These are phyloP conservation scores for Viola odorata DNA, from an alignment of 345 rosid species.

Conservation along the genomic window DNA sequence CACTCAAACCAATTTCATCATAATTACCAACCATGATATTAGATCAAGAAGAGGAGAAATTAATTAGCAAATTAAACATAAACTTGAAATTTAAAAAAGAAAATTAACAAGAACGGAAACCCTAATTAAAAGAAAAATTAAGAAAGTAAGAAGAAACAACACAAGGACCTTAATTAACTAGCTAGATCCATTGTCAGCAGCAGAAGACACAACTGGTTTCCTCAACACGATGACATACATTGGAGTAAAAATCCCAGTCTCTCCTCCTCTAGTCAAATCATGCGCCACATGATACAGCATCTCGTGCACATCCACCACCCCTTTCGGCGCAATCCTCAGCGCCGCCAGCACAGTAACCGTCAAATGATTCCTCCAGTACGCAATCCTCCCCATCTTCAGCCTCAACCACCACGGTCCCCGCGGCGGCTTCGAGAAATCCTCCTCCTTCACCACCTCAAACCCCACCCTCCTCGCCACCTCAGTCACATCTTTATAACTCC, in stretches of 20 bases:
- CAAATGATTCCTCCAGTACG: constrained; percentile 95
- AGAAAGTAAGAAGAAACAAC: constrained; percentile 7
- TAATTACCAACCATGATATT: too few species aligned
- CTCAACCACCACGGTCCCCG: constrained; percentile 83
- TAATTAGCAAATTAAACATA: constrained; percentile 8
- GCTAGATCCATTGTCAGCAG: not conserved
- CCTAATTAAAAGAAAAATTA: not conserved
- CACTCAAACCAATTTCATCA: too few species aligned
- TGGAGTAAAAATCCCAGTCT: constrained; percentile 80
- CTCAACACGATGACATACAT: constrained; percentile 95
- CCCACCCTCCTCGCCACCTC: constrained; percentile 66
- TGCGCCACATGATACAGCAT: constrained; percentile 87
- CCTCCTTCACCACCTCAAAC: constrained; percentile 75
- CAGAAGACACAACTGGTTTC: constrained; percentile 44
- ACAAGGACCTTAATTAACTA: constrained; percentile 4
- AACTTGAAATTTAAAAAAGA: constrained; percentile 8
- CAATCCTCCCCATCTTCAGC: constrained; percentile 78
- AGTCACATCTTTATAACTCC: constrained; percentile 54
- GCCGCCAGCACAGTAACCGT: constrained; percentile 63
- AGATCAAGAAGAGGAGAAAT: too few species aligned
- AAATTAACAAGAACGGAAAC: not conserved
- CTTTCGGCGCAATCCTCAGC: constrained; percentile 80
- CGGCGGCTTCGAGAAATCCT: constrained; percentile 82
- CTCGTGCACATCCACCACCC: constrained; percentile 90
- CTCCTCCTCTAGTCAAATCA: constrained; percentile 74